phyloP scores from a whole-genome alignment of 2,329 filamentous ascomycete species.

The Pestalotiopsis sp. region DNA sequence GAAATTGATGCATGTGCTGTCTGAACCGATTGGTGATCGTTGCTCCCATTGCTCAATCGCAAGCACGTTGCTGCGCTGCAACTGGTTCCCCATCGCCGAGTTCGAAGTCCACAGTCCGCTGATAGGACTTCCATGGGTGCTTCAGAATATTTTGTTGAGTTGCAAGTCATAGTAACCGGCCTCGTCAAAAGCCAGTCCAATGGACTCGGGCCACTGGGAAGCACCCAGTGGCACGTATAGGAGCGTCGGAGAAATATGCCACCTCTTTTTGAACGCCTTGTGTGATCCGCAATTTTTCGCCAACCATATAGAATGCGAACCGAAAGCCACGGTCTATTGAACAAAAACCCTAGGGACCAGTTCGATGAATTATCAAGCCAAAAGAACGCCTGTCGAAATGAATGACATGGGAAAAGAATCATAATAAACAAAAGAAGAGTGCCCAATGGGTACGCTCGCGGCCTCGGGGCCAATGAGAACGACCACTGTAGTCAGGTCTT shows the following conservation, averaged over 20 bases:
- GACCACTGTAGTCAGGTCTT: not conserved
- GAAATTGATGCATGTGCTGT: not conserved
- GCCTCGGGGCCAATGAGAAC: not conserved
- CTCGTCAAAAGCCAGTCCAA: not conserved
- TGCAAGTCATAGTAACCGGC: not conserved
- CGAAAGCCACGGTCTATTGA: conserved; percentile 31
- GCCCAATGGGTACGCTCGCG: conserved; percentile 10
- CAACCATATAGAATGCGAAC: conserved; percentile 32
- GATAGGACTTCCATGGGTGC: not conserved
- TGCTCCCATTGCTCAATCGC: not conserved
- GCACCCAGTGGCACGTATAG: not conserved
- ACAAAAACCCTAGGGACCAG: conserved; percentile 24
- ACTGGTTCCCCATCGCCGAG: not conserved
- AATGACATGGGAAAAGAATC: conserved; percentile 27
- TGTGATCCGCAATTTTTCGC: conserved; percentile 31
- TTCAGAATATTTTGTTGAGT: not conserved
- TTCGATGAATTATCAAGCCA: conserved; percentile 22
- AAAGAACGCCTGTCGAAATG: conserved; percentile 30
- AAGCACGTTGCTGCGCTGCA: not conserved
- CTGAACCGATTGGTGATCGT: not conserved
- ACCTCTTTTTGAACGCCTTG: conserved; percentile 33
- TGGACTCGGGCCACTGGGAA: not conserved
- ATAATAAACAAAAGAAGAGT: conserved; percentile 16
- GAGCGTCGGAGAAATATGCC: conserved; percentile 12
- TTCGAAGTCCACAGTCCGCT: not conserved